Evolutionary conservation across 2,329 filamentous ascomycete genomes (phyloP).

Genomic region (Diaporthe eres): DNA sequence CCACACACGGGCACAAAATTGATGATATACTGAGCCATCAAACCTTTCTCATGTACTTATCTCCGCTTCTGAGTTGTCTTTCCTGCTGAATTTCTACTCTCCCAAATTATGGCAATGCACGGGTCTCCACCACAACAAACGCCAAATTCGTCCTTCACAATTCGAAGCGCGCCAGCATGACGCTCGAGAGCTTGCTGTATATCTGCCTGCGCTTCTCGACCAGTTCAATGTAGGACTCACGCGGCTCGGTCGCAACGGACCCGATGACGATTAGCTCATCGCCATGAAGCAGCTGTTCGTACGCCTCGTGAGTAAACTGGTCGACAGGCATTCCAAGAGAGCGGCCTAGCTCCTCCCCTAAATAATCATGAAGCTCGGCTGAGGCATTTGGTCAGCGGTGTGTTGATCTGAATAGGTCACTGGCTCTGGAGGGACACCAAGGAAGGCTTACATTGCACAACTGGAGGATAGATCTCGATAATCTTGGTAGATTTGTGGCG

Average conservation of each 20-base stretch:
- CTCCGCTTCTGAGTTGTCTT: not conserved
- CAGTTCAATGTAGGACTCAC: conserved; percentile 35
- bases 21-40: not conserved
- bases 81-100: not conserved
- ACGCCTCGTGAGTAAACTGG: conserved; percentile 55
- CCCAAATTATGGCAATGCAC: not conserved
- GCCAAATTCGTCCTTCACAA: not conserved
- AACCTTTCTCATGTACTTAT: not conserved
- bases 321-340: conserved; percentile 43
- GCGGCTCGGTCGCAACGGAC: conserved; percentile 39
- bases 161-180: conserved; percentile 33
- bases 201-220: conserved; percentile 38
- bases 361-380: conserved; percentile 46
- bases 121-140: not conserved
- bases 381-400: conserved; percentile 37
- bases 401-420: not conserved
- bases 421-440: not conserved
- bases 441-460: conserved; percentile 50
- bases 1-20: not conserved
- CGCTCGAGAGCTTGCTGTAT: conserved; percentile 35
- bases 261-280: conserved; percentile 49
- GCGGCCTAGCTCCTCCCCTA: conserved; percentile 42
- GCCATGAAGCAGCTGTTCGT: conserved; percentile 51
- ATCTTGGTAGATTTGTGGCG: conserved; percentile 50
- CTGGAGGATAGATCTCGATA: conserved; percentile 55